Evolutionary conservation across 2,329 filamentous ascomycete genomes (phyloP), one percentile per base, ranked within the genome.

Genomic region (Venturia pyrina): DNA sequence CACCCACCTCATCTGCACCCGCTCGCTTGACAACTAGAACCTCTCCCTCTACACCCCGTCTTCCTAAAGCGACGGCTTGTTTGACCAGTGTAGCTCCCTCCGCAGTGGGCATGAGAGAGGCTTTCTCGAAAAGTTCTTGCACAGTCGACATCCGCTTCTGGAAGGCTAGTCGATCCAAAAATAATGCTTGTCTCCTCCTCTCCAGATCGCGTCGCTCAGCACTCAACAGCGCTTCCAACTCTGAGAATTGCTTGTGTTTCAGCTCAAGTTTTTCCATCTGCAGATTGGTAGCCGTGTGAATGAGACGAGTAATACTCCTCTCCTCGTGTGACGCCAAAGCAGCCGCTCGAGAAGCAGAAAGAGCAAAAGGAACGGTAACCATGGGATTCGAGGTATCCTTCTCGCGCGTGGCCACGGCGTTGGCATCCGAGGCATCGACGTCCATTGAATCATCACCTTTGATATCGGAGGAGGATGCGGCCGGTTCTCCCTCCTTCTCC

Each of bases 261-360:
- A 98, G 81, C 78, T 98, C 92, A 68, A 98, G 87, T 78, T 99
- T 99, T 74, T 96, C 89, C 43, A 98, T 82, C n/a, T 91, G 93
- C 15, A 96, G 83, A 74, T 99, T 99, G 64, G 96, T 91, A 0
- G 92, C 91, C 6, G 92, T 89, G 2, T 92, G 93, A 11, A 99
- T 91, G 60, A 98, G 86, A 19, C 92, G 89, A 24, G 93, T 96
- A 86, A 98, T 95, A 77, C 97, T 92, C 66, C 96, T 90, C 77
- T 99, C 95, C 76, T 98, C 93, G 71, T 98, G 92, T 3, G 93
- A 97, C 37, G 93, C 93, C 43, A 99, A 86, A 3, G 89, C 95
- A 8, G 90, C 89, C 1, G 93, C 86, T 68, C 95, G 90, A 1
- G 91, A 92, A 15, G 93, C 93, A 68, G 93, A 89, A 10, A 93